Evolutionary conservation across 2,329 filamentous ascomycete species (phyloP).

Genomic region (Lojkania enalia): DNA sequence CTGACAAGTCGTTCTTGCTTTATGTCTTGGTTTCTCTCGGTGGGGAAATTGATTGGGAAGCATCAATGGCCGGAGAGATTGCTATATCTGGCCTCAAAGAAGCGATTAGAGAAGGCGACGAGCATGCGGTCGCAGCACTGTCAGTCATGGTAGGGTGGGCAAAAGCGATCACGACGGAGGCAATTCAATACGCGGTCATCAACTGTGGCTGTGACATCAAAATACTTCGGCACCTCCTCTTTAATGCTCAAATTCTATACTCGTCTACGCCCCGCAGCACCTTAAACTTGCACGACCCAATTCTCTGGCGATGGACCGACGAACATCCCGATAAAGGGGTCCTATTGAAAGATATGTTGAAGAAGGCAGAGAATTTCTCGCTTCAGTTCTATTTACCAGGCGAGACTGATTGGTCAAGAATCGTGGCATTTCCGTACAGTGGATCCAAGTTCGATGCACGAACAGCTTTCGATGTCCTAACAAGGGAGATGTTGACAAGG

Average conservation of each 20-base stretch:
- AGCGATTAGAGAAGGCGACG: conserved; percentile 31
- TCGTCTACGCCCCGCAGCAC: conserved; percentile 14
- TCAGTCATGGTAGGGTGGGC: conserved; percentile 35
- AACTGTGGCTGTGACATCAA: conserved; percentile 34
- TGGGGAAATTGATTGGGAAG: conserved; percentile 41
- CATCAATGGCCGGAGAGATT: conserved; percentile 37
- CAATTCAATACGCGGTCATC: conserved; percentile 34
- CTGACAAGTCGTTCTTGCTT: conserved; percentile 34
- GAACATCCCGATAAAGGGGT: conserved; percentile 22
- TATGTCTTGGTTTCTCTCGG: conserved; percentile 40
- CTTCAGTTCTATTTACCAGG: conserved; percentile 39
- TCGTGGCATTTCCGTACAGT: conserved; percentile 40
- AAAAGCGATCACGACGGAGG: conserved; percentile 32
- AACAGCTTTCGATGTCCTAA: conserved; percentile 25
- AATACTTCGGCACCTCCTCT: conserved; percentile 37
- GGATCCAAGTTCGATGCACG: conserved; percentile 38
- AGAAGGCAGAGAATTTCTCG: conserved; percentile 35
- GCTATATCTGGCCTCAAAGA: conserved; percentile 37
- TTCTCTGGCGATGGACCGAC: conserved; percentile 41
- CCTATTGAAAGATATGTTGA: conserved; percentile 35
- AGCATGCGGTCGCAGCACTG: conserved; percentile 39
- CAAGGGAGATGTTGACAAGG: conserved; percentile 33
- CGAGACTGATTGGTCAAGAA: conserved; percentile 26
- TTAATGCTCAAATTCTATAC: conserved; percentile 40
- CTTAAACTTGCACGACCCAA: conserved; percentile 40